Evolutionary conservation across 1,284 basidiomycete species (phyloP).

Genomic region (Nidula niveotomentosa): DNA sequence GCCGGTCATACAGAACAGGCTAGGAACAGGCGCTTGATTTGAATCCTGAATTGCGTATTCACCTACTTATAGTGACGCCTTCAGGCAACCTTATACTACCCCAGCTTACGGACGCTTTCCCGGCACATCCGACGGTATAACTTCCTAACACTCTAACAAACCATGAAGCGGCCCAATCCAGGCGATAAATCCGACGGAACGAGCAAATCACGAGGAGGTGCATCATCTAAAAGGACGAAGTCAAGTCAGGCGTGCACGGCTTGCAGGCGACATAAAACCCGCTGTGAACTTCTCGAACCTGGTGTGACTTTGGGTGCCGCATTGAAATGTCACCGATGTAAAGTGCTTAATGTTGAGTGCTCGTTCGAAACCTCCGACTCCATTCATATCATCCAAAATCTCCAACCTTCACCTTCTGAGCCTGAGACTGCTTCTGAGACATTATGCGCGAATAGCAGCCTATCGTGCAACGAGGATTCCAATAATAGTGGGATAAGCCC

Average conservation of each 20-base stretch:
- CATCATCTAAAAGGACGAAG: conserved; percentile 17
- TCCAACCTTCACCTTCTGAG: neutral
- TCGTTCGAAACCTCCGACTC: conserved; percentile 21
- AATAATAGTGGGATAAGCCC: neutral
- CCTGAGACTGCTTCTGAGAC: conserved; percentile 1
- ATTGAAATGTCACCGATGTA: conserved; percentile 25
- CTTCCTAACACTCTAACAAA: no score
- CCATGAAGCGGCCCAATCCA: neutral
- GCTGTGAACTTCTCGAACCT: conserved; percentile 22
- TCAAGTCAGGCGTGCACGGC: conserved; percentile 20
- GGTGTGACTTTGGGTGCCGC: conserved; percentile 5
- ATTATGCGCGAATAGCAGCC: neutral
- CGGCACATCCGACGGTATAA: no score
- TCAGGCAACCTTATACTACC: no score
- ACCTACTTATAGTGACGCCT: no score
- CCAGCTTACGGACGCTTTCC: no score
- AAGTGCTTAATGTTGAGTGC: conserved; percentile 22
- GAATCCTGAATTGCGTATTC: no score
- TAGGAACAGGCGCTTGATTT: no score
- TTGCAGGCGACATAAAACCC: conserved; percentile 21
- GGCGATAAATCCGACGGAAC: conserved; percentile 1
- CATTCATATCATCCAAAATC: conserved; percentile 12
- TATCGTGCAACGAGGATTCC: neutral
- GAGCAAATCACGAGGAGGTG: neutral
- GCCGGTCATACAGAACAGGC: no score